Evolutionary conservation across 305 asterid genomes (phyloP).

Genomic region (Salvia sclarea): DNA sequence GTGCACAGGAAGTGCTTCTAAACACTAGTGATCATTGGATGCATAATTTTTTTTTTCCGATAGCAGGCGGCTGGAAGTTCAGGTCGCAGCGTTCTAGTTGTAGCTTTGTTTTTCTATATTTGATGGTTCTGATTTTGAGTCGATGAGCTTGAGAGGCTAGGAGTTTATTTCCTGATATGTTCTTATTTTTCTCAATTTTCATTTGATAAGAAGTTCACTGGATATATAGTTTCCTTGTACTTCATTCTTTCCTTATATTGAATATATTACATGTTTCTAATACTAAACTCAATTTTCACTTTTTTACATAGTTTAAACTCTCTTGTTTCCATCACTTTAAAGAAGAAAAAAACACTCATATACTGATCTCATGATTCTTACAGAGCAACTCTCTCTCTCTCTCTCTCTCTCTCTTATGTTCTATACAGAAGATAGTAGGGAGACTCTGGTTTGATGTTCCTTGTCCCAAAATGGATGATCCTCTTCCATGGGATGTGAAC

Average conservation of each 20-base stretch:
- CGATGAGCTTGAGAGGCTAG: conserved; percentile 33
- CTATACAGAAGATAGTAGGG: conserved; percentile 60
- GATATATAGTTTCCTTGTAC: conserved; percentile 16
- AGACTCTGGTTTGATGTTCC: conserved; percentile 46
- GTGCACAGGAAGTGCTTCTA: conserved; percentile 54
- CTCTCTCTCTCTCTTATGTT: not conserved
- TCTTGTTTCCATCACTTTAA: not conserved
- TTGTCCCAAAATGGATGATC: conserved; percentile 73
- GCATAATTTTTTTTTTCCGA: conserved; percentile 16
- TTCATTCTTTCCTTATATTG: conserved; percentile 21
- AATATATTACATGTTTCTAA: conserved; percentile 16
- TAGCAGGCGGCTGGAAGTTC: conserved; percentile 30
- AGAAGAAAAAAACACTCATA: not conserved
- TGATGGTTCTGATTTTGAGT: conserved; percentile 23
- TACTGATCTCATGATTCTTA: not conserved
- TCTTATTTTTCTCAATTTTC: conserved; percentile 29
- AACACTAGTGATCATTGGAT: conserved; percentile 16
- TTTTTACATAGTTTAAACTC: not conserved
- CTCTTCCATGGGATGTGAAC: conserved; percentile 39
- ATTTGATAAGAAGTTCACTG: conserved; percentile 28
- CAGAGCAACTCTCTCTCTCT: conserved; percentile 7
- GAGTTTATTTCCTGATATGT: conserved; percentile 34
- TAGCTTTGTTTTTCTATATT: conserved; percentile 33
- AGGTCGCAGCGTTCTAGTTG: conserved; percentile 32
- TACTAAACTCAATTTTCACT: not conserved